Conservation (phyloP, 2,329 filamentous ascomycete species). For the Diaporthe ilicicola region DNA sequence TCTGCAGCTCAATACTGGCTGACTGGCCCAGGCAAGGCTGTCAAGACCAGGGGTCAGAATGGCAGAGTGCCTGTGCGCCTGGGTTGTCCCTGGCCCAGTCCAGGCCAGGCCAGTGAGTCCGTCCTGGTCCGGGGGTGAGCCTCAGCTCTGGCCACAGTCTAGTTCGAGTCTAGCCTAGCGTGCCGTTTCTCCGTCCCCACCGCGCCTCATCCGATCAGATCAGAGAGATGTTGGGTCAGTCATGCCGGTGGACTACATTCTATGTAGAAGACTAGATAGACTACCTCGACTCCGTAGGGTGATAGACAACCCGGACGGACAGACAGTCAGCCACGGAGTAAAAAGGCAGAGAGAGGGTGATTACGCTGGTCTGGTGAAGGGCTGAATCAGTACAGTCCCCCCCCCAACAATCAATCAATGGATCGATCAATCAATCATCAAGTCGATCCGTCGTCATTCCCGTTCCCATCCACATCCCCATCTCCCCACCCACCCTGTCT, state of each 20-base stretch:
- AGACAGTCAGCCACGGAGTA: neutral
- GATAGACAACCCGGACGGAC: neutral
- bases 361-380: neutral
- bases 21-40: too few relatives aligned
- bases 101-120: neutral
- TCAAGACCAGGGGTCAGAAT: neutral
- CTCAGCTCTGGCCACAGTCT: conserved; percentile 5
- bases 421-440: neutral
- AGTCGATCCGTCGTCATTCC: neutral
- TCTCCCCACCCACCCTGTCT: too few relatives aligned
- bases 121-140: neutral
- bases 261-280: neutral
- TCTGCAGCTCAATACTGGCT: too few relatives aligned
- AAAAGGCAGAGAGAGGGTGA: neutral
- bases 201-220: conserved; percentile 1
- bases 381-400: too few relatives aligned
- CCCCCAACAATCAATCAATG: neutral
- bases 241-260: too few relatives aligned
- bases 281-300: neutral
- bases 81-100: neutral
- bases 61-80: neutral
- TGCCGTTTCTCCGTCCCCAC: conserved; percentile 6
- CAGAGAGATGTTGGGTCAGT: too few relatives aligned
- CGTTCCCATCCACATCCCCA: neutral
- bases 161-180: neutral